Evolutionary conservation across 371 early-diverging fungal species (phyloP).

Genomic region (Syncephalis plumigaleata): DNA sequence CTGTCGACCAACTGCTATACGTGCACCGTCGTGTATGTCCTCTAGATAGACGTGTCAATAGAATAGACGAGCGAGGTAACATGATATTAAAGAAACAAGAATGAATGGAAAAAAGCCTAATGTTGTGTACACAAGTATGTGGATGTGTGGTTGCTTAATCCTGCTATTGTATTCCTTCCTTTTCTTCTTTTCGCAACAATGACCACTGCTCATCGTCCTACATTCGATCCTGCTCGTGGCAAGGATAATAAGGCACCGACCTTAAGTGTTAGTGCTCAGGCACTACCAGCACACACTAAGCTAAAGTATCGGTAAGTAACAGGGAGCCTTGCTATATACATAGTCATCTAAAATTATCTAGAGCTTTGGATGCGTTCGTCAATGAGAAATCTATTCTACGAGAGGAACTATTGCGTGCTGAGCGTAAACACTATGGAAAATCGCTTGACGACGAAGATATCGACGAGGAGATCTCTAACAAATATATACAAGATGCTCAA

Average conservation of each 20-base stretch:
- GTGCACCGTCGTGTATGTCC: no score
- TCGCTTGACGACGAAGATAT: slow-evolving; percentile 44
- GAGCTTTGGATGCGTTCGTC: not conserved
- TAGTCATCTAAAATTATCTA: not conserved
- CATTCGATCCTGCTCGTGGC: slow-evolving; percentile 71
- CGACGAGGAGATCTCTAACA: slow-evolving; percentile 6
- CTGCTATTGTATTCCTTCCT: no score
- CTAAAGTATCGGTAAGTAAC: slow-evolving; percentile 56
- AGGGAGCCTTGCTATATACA: not conserved
- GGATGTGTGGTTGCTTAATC: no score
- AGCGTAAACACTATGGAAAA: slow-evolving; percentile 8
- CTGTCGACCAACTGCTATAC: no score
- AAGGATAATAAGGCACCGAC: slow-evolving; percentile 58
- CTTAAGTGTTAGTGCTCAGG: slow-evolving; percentile 53
- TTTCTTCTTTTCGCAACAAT: slow-evolving; percentile 1
- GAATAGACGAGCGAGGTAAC: no score
- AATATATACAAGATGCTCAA: slow-evolving; percentile 8
- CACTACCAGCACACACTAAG: slow-evolving; percentile 71
- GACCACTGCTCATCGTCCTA: slow-evolving; percentile 66
- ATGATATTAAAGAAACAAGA: no score
- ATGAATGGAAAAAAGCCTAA: no score
- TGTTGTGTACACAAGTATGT: no score
- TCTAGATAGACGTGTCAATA: no score
- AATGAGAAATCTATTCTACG: slow-evolving; percentile 5
- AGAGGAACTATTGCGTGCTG: slow-evolving; percentile 24